Percentiles rank a stretch among this genome's conserved stretches.
These are phyloP conservation scores for Schwanniomyces occidentalis DNA, from an alignment of 805 yeast species.

Conservation along the genomic window DNA sequence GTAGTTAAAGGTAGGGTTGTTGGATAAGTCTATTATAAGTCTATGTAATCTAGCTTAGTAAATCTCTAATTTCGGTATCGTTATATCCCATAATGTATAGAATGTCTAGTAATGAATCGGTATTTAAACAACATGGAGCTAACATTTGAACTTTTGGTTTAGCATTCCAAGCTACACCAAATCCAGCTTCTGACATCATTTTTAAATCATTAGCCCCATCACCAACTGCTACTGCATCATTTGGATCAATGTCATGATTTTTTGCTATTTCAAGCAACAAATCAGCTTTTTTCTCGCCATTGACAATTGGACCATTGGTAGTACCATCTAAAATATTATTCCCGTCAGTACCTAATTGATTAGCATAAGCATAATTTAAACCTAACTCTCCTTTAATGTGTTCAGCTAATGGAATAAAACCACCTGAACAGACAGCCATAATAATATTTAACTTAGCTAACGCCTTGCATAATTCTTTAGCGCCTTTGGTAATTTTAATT, in stretches of 20 bases:
- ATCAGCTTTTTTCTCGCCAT: conserved; percentile 80
- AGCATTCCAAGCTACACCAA: conserved; percentile 97
- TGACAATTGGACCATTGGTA: conserved; percentile 79
- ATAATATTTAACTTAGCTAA: conserved; percentile 63
- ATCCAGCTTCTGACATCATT: conserved; percentile 92
- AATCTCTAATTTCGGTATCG: conserved; percentile 50
- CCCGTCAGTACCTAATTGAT: conserved; percentile 49
- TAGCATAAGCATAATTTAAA: conserved; percentile 89
- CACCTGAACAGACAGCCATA: conserved; percentile 91
- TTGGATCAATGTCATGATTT: conserved; percentile 51
- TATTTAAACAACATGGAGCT: conserved; percentile 83
- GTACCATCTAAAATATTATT: conserved; percentile 67
- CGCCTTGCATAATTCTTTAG: conserved; percentile 62
- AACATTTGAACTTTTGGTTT: conserved; percentile 84
- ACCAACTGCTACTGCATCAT: conserved; percentile 78
- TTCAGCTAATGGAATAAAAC: conserved; percentile 85
- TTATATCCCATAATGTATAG: conserved; percentile 78
- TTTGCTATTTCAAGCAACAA: conserved; percentile 62
- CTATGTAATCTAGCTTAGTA: conserved; percentile 13
- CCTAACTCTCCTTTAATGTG: conserved; percentile 66
- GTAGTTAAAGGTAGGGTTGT: conserved; percentile 59
- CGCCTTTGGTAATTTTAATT: conserved; percentile 83
- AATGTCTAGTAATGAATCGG: conserved; percentile 69
- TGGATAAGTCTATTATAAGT: conserved; percentile 9
- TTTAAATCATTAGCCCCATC: conserved; percentile 96